Conservation (phyloP, 129 eudicot species). For the Centrapalus pauciflorus region DNA sequence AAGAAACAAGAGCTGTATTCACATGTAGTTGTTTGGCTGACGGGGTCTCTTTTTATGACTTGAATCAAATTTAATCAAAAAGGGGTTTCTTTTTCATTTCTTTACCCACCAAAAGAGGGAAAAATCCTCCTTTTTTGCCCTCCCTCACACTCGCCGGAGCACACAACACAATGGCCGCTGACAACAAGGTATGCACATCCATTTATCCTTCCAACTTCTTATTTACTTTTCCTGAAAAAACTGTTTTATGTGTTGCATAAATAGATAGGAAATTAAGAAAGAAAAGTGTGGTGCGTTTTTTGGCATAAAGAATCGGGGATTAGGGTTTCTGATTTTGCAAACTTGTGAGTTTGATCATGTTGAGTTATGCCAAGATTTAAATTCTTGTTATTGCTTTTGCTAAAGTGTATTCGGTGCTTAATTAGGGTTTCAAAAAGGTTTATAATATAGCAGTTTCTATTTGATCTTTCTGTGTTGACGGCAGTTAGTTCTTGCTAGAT, state of each 20-base stretch:
- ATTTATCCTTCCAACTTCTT: background rate
- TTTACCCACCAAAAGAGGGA: conserved; percentile 3
- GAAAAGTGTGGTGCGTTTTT: background rate
- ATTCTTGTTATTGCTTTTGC: background rate
- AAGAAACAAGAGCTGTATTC: conserved; percentile 70
- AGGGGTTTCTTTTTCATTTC: conserved; percentile 8
- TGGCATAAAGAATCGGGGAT: background rate
- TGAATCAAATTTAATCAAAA: conserved; percentile 39
- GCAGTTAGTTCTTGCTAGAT: conserved; percentile 21
- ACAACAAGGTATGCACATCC: conserved; percentile 4
- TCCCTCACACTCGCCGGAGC: conserved; percentile 24
- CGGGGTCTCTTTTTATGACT: conserved; percentile 56
- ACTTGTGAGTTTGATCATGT: conserved; percentile 7
- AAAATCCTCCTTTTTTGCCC: conserved; percentile 20
- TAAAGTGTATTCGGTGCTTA: conserved; percentile 13
- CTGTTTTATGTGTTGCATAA: background rate
- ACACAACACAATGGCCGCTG: conserved; percentile 16
- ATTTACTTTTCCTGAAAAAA: background rate
- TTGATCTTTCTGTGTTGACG: background rate
- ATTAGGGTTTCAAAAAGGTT: conserved; percentile 17
- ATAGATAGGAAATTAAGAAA: background rate
- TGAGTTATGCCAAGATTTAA: conserved; percentile 8
- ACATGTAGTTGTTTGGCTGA: conserved; percentile 65
- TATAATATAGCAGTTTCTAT: conserved; percentile 3
- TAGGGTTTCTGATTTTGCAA: conserved; percentile 12